Evolutionary conservation across 805 yeast genomes (phyloP), one percentile per base, ranked within the genome.

Genomic region (Ogataea ramenticola): DNA sequence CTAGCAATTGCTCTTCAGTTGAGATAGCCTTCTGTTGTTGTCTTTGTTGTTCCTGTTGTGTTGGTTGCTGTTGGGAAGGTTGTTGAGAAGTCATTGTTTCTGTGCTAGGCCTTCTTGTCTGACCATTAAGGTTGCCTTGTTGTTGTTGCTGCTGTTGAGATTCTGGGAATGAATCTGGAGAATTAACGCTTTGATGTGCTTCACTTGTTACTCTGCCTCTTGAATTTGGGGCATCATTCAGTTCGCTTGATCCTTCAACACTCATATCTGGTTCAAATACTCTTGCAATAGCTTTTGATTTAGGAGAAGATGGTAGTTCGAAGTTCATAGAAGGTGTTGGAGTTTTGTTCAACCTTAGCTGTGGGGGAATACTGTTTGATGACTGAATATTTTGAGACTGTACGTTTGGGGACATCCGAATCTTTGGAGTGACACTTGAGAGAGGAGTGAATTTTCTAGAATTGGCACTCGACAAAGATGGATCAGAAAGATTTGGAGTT

Each of bases 1-100:
- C 86, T 39, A 84, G 64, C 41, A 77, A 77, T 51, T 77, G 84
- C 57, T 79, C 86, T 54, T 78, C 84, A 41, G 74, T 78, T 1
- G 81, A 57, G 20, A 65, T 50, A 46, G 48, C 43, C 52, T 49
- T 51, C 49, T 49, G 42, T 32, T 32, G 48, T 19, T 34, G 47
- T 16, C 43, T 47, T 24, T 41, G 50, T 30, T 39, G 45, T 16
- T 46, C 52, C 26, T 36, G 48, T 29, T 31, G 46, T 22, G 27
- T 24, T 24, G 26, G 22, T 34, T 16, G 22, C 31, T 16, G 43
- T 8, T 56, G 54, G 6, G 52, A 53, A 21, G 8, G 35, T n/a
- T 30, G 36, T 27, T 26, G 33, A 19, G 61, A 54, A 15, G 49
- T 40, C 10, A 49, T 45, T 1, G 61, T 55, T 32, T 55, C 60